Evolutionary conservation across 2,329 filamentous ascomycete genomes (phyloP).

Genomic region (Cordyceps pruinosa): DNA sequence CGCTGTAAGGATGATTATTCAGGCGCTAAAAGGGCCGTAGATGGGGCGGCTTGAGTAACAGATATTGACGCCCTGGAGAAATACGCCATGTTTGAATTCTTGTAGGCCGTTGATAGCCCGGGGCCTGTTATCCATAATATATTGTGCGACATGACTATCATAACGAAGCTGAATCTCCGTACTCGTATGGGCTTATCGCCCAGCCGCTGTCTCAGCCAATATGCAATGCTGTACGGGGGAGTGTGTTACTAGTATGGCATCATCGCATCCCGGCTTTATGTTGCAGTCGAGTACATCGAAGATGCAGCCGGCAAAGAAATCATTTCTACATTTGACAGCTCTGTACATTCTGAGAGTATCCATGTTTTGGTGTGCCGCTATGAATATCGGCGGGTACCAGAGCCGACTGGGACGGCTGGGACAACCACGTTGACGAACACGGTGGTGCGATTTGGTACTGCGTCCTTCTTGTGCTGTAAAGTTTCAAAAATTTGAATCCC

Average conservation of each 20-base stretch:
- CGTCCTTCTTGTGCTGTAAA: too few species aligned
- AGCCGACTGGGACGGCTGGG: neutral
- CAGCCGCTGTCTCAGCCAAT: neutral
- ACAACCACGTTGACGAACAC: slow-evolving; percentile 1
- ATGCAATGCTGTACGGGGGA: neutral
- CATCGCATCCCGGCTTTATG: neutral
- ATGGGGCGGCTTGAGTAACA: slow-evolving; percentile 1
- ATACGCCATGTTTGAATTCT: neutral
- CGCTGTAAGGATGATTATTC: neutral
- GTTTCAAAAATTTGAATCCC: neutral
- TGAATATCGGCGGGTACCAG: neutral
- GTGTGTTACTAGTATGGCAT: neutral
- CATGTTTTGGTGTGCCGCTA: neutral
- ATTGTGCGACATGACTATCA: neutral
- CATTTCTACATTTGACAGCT: neutral
- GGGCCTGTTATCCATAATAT: neutral
- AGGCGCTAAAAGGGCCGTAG: neutral
- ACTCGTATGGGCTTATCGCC: neutral
- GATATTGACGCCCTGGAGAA: neutral
- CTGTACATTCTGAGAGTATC: neutral
- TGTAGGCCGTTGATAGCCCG: neutral
- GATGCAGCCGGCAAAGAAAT: neutral
- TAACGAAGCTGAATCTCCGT: neutral
- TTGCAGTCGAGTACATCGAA: neutral
- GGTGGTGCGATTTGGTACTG: neutral